Base-by-base conservation (phyloP, 192 early-diverging fungal species). In the Lobosporangium transversale region DNA sequence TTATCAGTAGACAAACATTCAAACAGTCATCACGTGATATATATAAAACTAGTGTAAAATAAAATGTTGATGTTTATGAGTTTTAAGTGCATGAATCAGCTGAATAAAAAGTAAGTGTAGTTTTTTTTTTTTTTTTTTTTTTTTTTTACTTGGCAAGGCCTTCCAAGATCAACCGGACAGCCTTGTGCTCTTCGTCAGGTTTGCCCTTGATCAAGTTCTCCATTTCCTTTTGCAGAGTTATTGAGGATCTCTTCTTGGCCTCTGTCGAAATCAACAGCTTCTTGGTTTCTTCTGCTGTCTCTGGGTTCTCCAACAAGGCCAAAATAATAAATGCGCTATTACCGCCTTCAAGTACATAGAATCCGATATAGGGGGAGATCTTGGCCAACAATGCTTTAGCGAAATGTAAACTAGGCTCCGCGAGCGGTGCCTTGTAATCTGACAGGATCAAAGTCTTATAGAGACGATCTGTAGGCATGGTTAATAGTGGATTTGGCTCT, bases 391-490 rank as follows among this genome's bases (percentile, higher is more conserved):
- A 32, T 0, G 66, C 55, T 31, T 66, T 73, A 18, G 53, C 74
- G 40, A 81, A 81, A 45, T 81, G 74, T 55, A 81, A 60, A 52
- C 66, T 71, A 1, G 62, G 74, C 44, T 68, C 65, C 18, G 68
- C 67, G 20, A 54, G 62, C 6, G 68, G 64, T 0, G 66, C 50
- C 62, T 80, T 80, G 62, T 68, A 69, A 54, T 75, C 66, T 4
- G 58, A 65, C 50, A 81, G 70, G 15, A 88, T 73, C 44, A 88
- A 55, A 1, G 76, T 79, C 70, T 88, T 88, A 59, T 81, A 75
- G 8, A 82, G 59, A 59, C 85, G 82, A 53, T 88, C 82, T 45
- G 80, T 73, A 32, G 76, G 62, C 80, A 81, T 84, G 33, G 40
- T 83, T 62, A 71, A 80, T 70, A 70, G 79, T 44, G 54, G 67